Evolutionary conservation across 2,329 filamentous ascomycete genomes (phyloP).

Genomic region (Septoria linicola): DNA sequence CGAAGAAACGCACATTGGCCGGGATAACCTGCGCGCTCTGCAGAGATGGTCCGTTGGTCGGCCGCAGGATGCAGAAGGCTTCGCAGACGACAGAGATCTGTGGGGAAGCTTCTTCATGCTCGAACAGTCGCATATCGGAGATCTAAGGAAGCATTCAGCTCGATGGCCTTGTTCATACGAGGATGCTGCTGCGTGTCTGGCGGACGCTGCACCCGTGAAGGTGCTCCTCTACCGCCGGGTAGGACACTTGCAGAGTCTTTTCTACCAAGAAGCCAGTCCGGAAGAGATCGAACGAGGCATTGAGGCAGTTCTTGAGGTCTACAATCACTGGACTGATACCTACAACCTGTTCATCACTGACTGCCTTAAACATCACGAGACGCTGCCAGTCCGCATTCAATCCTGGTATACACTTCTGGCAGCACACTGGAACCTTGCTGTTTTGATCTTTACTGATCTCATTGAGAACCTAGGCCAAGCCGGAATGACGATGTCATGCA

Average conservation of each 20-base stretch:
- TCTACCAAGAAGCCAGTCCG: constrained; percentile 17
- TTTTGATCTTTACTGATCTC: constrained; percentile 23
- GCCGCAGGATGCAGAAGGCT: background rate
- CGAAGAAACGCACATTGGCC: constrained; percentile 16
- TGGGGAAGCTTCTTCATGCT: constrained; percentile 24
- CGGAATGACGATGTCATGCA: constrained; percentile 16
- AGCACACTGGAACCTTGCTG: constrained; percentile 25
- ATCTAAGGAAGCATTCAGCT: constrained; percentile 16
- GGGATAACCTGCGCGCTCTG: constrained; percentile 5
- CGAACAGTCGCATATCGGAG: constrained; percentile 19
- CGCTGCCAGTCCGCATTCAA: constrained; percentile 24
- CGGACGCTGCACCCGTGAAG: constrained; percentile 26
- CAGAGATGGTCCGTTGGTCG: background rate
- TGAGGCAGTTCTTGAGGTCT: constrained; percentile 21
- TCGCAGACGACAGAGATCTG: constrained; percentile 12
- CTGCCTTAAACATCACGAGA: constrained; percentile 22
- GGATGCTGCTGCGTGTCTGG: constrained; percentile 24
- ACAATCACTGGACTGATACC: constrained; percentile 22
- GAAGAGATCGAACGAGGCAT: constrained; percentile 17
- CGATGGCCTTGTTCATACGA: constrained; percentile 25
- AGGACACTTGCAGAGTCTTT: constrained; percentile 21
- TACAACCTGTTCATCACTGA: constrained; percentile 25
- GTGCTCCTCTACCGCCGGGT: constrained; percentile 24
- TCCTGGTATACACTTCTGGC: constrained; percentile 27
- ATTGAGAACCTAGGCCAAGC: constrained; percentile 17